phyloP scores from a whole-genome alignment of 805 yeast species.

The Candida maltosa region DNA sequence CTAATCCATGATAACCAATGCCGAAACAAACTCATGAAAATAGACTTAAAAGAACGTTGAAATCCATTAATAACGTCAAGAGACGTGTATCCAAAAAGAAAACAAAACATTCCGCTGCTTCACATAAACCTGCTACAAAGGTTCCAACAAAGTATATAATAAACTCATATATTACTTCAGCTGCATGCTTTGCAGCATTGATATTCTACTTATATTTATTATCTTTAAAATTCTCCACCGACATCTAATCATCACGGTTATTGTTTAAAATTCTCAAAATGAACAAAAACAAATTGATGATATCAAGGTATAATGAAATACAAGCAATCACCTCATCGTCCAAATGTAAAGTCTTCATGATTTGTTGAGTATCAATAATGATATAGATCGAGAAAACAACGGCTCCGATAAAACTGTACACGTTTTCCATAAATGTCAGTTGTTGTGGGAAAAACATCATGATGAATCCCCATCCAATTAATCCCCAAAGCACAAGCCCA shows the following conservation, averaged over 20 bases:
- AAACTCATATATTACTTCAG: no score
- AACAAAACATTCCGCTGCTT: no score
- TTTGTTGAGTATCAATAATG: constrained; percentile 76
- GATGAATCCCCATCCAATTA: constrained; percentile 68
- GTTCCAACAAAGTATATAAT: no score
- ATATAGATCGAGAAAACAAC: constrained; percentile 68
- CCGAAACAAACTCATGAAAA: no score
- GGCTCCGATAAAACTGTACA: constrained; percentile 74
- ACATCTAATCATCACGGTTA: constrained; percentile 14
- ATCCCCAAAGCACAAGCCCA: constrained; percentile 56
- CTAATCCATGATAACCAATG: no score
- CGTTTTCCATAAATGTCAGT: constrained; percentile 53
- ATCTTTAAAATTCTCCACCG: no score
- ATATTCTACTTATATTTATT: no score
- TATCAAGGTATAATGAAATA: constrained; percentile 74
- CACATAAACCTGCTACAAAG: no score
- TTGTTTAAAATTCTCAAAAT: constrained; percentile 61
- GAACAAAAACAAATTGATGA: constrained; percentile 74
- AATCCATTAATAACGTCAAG: no score
- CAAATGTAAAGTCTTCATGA: constrained; percentile 69
- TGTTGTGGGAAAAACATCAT: constrained; percentile 57
- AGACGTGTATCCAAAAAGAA: no score
- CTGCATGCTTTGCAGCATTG: no score
- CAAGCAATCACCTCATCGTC: constrained; percentile 87
- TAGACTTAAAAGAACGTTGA: no score